Percentiles rank a stretch among this genome's conserved stretches.
These are phyloP conservation scores for Astrothelium subdiscretum DNA, from an alignment of 495 filamentous ascomycete genomes.

Conservation along the genomic window DNA sequence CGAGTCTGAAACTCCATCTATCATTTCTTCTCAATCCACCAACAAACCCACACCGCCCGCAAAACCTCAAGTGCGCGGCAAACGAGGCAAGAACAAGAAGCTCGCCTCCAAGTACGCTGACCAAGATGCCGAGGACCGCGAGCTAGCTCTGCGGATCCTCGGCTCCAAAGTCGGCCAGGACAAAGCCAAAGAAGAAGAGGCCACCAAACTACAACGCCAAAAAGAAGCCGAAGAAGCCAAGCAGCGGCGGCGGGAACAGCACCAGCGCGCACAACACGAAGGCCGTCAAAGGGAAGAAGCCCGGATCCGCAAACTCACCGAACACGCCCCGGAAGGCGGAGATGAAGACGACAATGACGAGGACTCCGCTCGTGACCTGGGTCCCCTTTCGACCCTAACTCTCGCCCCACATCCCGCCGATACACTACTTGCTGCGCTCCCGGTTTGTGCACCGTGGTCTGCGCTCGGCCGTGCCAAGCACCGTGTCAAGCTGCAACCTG, in stretches of 20 bases:
- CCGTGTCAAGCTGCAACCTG: constrained; percentile 86
- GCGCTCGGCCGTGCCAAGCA: constrained; percentile 73
- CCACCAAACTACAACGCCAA: constrained; percentile 37
- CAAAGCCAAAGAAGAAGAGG: constrained; percentile 42
- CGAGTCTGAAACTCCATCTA: background rate
- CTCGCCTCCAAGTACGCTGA: constrained; percentile 81
- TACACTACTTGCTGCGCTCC: constrained; percentile 79
- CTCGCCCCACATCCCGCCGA: constrained; percentile 70
- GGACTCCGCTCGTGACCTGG: constrained; percentile 42
- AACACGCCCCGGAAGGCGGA: constrained; percentile 23
- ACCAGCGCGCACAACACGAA: constrained; percentile 54
- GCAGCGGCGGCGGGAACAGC: constrained; percentile 63
- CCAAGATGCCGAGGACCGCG: constrained; percentile 89
- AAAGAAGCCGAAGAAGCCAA: constrained; percentile 48
- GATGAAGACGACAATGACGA: constrained; percentile 35
- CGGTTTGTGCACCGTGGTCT: constrained; percentile 81
- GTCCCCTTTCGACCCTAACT: constrained; percentile 60
- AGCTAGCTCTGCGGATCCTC: constrained; percentile 66
- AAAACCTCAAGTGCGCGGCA: constrained; percentile 53
- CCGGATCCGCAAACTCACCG: constrained; percentile 32
- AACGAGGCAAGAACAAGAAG: constrained; percentile 77
- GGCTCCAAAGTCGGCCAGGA: constrained; percentile 53
- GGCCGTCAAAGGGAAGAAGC: constrained; percentile 51
- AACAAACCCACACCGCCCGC: constrained; percentile 12
- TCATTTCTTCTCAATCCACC: background rate